Evolutionary conservation across 2,329 filamentous ascomycete species (phyloP).

Genomic region (Coniochaeta sp.): DNA sequence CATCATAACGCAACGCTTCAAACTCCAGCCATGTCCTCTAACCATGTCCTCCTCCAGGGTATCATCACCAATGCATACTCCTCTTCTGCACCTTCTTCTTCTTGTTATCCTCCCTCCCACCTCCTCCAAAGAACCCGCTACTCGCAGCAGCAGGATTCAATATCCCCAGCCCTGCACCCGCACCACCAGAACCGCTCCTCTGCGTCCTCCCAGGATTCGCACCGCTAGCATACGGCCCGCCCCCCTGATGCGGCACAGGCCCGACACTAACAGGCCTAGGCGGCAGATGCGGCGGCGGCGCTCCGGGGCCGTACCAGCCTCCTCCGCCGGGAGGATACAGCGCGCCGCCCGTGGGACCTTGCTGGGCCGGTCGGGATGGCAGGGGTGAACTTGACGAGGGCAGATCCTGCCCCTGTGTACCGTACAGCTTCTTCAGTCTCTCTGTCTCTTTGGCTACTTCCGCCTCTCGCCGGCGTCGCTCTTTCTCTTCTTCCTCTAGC

Average conservation of each 20-base stretch:
- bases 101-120: constrained; percentile 16
- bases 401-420: constrained; percentile 42
- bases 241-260: constrained; percentile 20
- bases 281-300: constrained; percentile 19
- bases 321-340: constrained; percentile 12
- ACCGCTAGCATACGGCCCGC: constrained; percentile 5
- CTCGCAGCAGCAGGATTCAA: constrained; percentile 14
- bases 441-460: constrained; percentile 77
- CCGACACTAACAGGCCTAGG: constrained; percentile 42
- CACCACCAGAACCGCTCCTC: constrained; percentile 2
- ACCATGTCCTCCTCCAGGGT: too few species aligned
- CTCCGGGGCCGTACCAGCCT: constrained; percentile 5
- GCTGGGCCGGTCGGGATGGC: constrained; percentile 14
- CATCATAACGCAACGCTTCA: not conserved
- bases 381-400: constrained; percentile 19
- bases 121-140: constrained; percentile 16
- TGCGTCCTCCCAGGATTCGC: constrained; percentile 11
- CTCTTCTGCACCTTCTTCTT: constrained; percentile 25
- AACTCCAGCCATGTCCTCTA: not conserved
- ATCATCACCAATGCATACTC: constrained; percentile 25
- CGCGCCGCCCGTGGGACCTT: constrained; percentile 2
- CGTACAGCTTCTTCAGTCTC: constrained; percentile 63
- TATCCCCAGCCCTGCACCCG: not conserved
- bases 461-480: constrained; percentile 46
- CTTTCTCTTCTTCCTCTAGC: constrained; percentile 59